These are phyloP conservation scores for Dipodascus geniculatus DNA, from an alignment of 805 yeast species.

Conservation along the genomic window DNA sequence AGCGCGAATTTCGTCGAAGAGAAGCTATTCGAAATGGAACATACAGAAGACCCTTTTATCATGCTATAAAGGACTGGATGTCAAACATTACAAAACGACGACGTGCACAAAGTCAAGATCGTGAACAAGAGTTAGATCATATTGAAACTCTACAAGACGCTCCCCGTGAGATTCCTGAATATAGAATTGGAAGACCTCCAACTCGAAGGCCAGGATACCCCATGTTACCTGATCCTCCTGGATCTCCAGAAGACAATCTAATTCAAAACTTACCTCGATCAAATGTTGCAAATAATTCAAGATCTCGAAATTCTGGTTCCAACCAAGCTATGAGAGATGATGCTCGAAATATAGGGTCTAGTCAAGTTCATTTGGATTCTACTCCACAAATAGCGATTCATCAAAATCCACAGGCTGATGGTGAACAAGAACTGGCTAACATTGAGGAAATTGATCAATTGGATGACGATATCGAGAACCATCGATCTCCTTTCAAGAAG, in stretches of 20 bases:
- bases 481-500: not conserved
- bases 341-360: no score
- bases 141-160: no score
- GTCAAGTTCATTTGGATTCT: no score
- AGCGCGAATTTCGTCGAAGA: slow-evolving; percentile 3
- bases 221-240: no score
- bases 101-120: not conserved
- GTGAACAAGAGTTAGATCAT: not conserved
- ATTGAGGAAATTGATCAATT: not conserved
- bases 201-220: not conserved
- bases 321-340: no score
- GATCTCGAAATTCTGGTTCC: no score
- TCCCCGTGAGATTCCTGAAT: not conserved
- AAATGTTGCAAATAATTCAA: not conserved
- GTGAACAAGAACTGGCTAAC: not conserved
- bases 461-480: not conserved
- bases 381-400: no score
- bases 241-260: no score
- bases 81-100: not conserved
- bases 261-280: not conserved
- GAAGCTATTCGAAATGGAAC: not conserved
- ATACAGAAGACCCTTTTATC: not conserved
- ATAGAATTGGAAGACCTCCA: not conserved
- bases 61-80: not conserved
- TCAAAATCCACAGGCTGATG: no score